phyloP scores from a whole-genome alignment of 2,329 filamentous ascomycete genomes.

The Colletotrichum karsti region DNA sequence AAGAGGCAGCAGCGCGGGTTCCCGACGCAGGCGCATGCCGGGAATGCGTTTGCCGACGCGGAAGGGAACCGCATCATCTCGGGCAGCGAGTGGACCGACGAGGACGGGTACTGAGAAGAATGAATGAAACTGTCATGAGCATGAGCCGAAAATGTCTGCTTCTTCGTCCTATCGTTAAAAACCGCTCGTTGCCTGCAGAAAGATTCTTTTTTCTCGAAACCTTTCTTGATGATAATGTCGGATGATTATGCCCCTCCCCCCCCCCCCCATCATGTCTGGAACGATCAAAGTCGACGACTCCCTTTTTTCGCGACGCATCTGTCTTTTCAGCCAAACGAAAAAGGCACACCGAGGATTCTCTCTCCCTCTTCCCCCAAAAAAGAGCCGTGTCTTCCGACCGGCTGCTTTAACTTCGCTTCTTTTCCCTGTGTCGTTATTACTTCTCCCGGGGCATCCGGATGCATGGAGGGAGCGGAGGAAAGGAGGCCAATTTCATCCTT shows the following conservation, averaged over 20 bases:
- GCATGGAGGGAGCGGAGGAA: not conserved
- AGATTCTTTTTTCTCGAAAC: not conserved
- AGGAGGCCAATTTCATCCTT: not conserved
- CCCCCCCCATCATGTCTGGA: conserved; percentile 9
- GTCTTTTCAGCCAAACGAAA: conserved; percentile 7
- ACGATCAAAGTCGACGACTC: conserved; percentile 13
- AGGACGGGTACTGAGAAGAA: conserved; percentile 61
- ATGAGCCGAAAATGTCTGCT: not conserved
- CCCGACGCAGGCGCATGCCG: conserved; percentile 57
- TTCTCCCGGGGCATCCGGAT: not conserved
- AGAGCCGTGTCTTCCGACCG: not conserved
- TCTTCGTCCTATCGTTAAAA: not conserved
- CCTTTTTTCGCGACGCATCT: conserved; percentile 3
- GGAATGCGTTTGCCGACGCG: conserved; percentile 60
- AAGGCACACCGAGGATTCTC: not conserved
- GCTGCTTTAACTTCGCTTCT: not conserved
- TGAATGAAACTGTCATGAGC: not conserved
- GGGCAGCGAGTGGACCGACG: conserved; percentile 74
- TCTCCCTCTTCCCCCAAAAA: not conserved
- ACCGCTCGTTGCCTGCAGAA: not conserved
- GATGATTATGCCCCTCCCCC: conserved; percentile 29
- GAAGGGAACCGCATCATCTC: conserved; percentile 71
- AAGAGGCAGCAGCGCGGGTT: conserved; percentile 64
- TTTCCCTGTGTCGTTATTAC: conserved; percentile 16
- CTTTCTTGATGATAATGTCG: conserved; percentile 23